A percentile compares a stretch with the other conserved stretches of the same genome.
Evolutionary conservation across 768 basidiomycete species (phyloP).

Genomic region (Boletus pseudo-olivaceus): DNA sequence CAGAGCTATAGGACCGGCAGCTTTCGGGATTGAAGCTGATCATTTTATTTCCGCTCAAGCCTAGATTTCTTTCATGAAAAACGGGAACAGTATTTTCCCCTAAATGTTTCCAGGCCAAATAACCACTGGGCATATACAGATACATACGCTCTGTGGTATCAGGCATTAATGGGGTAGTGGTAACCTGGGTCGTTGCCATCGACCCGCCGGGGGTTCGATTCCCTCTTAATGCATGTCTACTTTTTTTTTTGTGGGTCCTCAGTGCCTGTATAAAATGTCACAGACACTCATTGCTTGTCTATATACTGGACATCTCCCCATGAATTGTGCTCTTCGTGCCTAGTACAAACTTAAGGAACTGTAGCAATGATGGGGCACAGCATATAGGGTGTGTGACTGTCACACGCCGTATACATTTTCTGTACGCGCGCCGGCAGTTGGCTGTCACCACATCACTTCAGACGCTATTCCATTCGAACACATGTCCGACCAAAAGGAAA

Average conservation of each 20-base stretch:
- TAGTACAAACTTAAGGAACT: no score
- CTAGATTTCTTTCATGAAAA: no score
- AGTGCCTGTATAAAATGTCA: not conserved
- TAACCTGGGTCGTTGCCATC: constrained; percentile 70
- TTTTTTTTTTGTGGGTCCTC: not conserved
- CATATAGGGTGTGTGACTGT: not conserved
- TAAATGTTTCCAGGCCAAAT: no score
- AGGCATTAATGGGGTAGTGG: constrained; percentile 54
- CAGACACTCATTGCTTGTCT: no score
- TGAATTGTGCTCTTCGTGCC: no score
- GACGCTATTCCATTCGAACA: not conserved
- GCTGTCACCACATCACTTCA: not conserved
- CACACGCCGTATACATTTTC: constrained; percentile 11
- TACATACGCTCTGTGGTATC: fast-evolving
- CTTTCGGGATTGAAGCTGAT: not conserved
- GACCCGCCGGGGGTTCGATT: constrained; percentile 88
- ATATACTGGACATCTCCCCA: no score
- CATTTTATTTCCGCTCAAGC: no score
- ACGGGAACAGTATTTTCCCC: no score
- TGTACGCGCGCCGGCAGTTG: not conserved
- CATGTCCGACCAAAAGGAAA: constrained; percentile 33
- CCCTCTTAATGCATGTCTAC: constrained; percentile 34
- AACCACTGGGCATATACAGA: no score
- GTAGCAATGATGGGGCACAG: not conserved
- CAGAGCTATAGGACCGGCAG: not conserved